phyloP scores from a whole-genome alignment of 2,329 filamentous ascomycete species.

The Dactylellina haptotyla region DNA sequence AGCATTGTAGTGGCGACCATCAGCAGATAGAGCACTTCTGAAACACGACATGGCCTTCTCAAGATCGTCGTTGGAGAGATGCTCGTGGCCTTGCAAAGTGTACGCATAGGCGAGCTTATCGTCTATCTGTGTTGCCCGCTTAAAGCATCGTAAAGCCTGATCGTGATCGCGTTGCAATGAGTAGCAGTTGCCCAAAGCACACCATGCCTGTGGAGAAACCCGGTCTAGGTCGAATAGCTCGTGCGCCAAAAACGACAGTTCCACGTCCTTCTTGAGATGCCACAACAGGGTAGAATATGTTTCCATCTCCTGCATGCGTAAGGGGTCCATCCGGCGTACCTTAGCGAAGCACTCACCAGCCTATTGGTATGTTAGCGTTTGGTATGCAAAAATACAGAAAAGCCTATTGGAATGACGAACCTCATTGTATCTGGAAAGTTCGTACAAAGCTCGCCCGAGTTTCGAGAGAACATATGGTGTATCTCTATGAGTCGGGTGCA shows the following conservation, averaged over 20 bases:
- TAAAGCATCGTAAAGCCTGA: slow-evolving; percentile 93
- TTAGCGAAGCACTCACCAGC: slow-evolving; percentile 86
- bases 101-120: slow-evolving; percentile 94
- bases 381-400: not conserved
- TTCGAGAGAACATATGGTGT: slow-evolving; percentile 94
- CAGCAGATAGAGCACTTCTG: slow-evolving; percentile 83
- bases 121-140: slow-evolving; percentile 88
- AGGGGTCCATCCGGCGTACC: slow-evolving; percentile 81
- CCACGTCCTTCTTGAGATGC: slow-evolving; percentile 92
- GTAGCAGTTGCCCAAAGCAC: slow-evolving; percentile 92
- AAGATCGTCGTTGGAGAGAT: slow-evolving; percentile 95
- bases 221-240: slow-evolving; percentile 87
- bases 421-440: slow-evolving; percentile 84
- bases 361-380: slow-evolving; percentile 46
- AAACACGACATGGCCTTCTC: slow-evolving; percentile 92
- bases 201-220: slow-evolving; percentile 94
- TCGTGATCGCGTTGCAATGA: slow-evolving; percentile 92
- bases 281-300: slow-evolving; percentile 99
- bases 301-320: slow-evolving; percentile 92
- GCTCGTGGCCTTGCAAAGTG: slow-evolving; percentile 94
- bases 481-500: slow-evolving; percentile 80
- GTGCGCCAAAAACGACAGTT: slow-evolving; percentile 90
- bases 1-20: slow-evolving; percentile 94
- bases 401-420: slow-evolving; percentile 52
- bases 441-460: slow-evolving; percentile 89